Percentiles rank a stretch among this genome's conserved stretches.
Evolutionary conservation across 345 rosid genomes (phyloP).

Genomic region (Euphorbia peplus): DNA sequence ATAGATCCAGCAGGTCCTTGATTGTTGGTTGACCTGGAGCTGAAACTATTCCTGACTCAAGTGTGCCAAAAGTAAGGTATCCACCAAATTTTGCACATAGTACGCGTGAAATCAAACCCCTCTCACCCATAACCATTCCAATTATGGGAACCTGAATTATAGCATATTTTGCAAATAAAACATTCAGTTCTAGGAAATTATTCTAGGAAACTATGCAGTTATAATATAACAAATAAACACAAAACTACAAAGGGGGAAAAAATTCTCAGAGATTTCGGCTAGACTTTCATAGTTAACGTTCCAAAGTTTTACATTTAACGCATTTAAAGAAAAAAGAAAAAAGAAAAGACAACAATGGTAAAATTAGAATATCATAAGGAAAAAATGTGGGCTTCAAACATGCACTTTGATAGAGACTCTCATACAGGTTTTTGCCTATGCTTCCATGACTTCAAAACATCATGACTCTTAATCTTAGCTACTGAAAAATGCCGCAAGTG

Average conservation of each 20-base stretch:
- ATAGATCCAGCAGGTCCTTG: slow-evolving; percentile 65
- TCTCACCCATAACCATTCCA: slow-evolving; percentile 92
- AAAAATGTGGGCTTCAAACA: slow-evolving; percentile 1
- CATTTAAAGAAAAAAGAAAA: background rate
- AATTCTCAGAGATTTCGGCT: background rate
- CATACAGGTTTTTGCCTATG: background rate
- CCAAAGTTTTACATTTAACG: background rate
- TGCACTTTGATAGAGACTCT: background rate
- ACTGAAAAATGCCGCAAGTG: background rate
- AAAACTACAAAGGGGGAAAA: background rate
- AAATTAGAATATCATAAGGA: background rate
- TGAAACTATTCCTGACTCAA: slow-evolving; percentile 72
- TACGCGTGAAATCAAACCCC: slow-evolving; percentile 83
- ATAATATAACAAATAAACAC: background rate
- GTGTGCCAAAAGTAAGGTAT: slow-evolving; percentile 82
- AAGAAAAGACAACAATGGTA: background rate
- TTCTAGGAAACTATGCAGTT: slow-evolving; percentile 5
- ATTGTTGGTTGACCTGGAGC: slow-evolving; percentile 96
- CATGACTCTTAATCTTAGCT: background rate
- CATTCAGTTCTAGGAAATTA: slow-evolving; percentile 3
- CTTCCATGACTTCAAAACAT: background rate
- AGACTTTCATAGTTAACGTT: background rate
- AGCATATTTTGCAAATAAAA: slow-evolving; percentile 1
- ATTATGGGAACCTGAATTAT: slow-evolving; percentile 70
- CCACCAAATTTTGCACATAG: slow-evolving; percentile 92